Evolutionary conservation across 2,329 filamentous ascomycete genomes (phyloP).

Genomic region (Aspergillus amoenus): DNA sequence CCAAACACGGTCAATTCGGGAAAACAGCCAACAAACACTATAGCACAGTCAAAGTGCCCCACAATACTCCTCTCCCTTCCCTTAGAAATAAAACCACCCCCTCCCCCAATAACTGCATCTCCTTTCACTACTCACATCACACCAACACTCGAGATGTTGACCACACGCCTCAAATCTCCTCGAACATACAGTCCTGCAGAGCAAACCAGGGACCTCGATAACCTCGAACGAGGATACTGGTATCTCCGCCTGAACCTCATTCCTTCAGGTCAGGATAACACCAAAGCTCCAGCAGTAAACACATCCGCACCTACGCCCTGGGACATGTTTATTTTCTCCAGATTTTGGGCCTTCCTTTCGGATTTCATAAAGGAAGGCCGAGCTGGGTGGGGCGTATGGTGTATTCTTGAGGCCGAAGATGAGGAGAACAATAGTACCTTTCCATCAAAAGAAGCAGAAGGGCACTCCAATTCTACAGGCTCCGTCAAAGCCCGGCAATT

Average conservation of each 20-base stretch:
- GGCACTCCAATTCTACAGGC: background rate
- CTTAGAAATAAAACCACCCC: slow-evolving; percentile 52
- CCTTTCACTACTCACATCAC: slow-evolving; percentile 59
- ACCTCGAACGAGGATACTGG: slow-evolving; percentile 79
- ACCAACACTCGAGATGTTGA: slow-evolving; percentile 53
- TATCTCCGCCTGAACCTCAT: slow-evolving; percentile 59
- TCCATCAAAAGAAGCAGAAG: background rate
- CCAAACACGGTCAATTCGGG: background rate
- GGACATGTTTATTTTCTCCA: slow-evolving; percentile 35
- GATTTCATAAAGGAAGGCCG: slow-evolving; percentile 40
- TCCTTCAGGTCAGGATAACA: background rate
- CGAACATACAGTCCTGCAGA: slow-evolving; percentile 55
- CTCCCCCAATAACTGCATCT: slow-evolving; percentile 50
- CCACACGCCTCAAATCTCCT: slow-evolving; percentile 51
- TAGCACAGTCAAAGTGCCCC: background rate
- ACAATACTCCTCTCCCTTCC: slow-evolving; percentile 25
- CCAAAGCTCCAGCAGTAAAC: background rate
- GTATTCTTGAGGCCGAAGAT: slow-evolving; percentile 34
- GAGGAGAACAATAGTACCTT: background rate
- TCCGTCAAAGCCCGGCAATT: slow-evolving; percentile 13
- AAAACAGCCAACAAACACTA: background rate
- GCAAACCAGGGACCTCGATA: slow-evolving; percentile 51
- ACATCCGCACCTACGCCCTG: slow-evolving; percentile 19
- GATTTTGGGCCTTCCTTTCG: slow-evolving; percentile 44
- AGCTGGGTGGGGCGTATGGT: slow-evolving; percentile 49